Percentiles rank a stretch among this genome's conserved stretches.
phyloP scores from a whole-genome alignment of 495 filamentous ascomycete species.

The Usnea hakonensis region DNA sequence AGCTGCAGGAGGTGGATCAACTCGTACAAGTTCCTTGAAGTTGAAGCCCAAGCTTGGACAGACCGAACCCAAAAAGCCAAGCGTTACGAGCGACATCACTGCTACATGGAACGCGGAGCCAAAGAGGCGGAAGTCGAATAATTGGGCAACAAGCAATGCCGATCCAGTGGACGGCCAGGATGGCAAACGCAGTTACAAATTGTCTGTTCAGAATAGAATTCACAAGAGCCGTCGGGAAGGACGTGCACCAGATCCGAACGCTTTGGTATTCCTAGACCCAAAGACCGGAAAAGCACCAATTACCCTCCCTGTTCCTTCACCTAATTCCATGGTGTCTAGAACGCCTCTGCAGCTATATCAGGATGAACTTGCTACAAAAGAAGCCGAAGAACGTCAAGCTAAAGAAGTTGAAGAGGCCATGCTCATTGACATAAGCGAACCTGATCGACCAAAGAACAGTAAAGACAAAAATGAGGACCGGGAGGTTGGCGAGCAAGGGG shows the following conservation, averaged over 20 bases:
- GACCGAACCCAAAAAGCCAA: conserved; percentile 2
- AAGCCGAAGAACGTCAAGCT: not conserved
- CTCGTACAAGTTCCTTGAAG: not conserved
- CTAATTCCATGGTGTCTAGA: not conserved
- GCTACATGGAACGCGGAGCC: conserved; percentile 10
- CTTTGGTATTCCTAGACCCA: conserved; percentile 35
- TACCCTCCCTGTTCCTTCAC: not conserved
- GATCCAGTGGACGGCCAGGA: not conserved
- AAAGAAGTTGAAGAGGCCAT: not conserved
- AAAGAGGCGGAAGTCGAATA: conserved; percentile 19
- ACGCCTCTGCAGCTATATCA: conserved; percentile 15
- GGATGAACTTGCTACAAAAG: conserved; percentile 1
- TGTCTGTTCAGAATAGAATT: conserved; percentile 22
- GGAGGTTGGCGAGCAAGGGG: not conserved
- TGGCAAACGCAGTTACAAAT: conserved; percentile 7
- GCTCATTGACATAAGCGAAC: not conserved
- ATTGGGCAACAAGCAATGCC: conserved; percentile 17
- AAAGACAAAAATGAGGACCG: not conserved
- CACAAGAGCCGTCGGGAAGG: conserved; percentile 41
- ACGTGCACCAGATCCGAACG: conserved; percentile 36
- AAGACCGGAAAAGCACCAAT: conserved; percentile 26
- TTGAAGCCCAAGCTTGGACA: not conserved
- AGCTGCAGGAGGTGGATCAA: not conserved
- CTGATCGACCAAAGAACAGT: not conserved
- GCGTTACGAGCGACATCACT: not conserved